A percentile compares a stretch with the other conserved stretches of the same genome.
phyloP scores from a whole-genome alignment of 2,329 filamentous ascomycete genomes.

The Venturia pyrina region DNA sequence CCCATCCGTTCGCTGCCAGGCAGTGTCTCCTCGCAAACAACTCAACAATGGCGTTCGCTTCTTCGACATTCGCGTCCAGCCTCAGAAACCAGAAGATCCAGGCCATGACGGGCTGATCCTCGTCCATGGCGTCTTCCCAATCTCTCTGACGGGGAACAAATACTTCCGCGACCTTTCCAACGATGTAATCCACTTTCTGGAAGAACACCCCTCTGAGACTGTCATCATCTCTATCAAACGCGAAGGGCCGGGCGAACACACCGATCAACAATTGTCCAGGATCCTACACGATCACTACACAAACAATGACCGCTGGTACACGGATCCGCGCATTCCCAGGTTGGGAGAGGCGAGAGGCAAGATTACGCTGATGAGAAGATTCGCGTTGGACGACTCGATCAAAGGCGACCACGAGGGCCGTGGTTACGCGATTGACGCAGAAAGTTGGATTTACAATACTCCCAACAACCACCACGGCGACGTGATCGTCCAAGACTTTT shows the following conservation, averaged over 20 bases:
- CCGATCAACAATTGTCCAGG: constrained; percentile 66
- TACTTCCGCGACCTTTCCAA: constrained; percentile 65
- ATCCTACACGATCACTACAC: constrained; percentile 64
- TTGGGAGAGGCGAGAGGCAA: constrained; percentile 73
- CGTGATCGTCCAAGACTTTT: constrained; percentile 88
- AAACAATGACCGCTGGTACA: constrained; percentile 62
- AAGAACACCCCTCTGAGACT: constrained; percentile 67
- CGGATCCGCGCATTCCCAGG: constrained; percentile 62
- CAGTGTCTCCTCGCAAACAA: constrained; percentile 65
- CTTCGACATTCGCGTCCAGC: constrained; percentile 79
- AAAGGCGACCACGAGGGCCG: constrained; percentile 40
- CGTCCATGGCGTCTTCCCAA: constrained; percentile 83
- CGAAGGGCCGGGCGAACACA: constrained; percentile 73
- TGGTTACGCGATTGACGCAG: constrained; percentile 50
- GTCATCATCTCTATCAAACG: constrained; percentile 83
- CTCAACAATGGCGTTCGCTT: constrained; percentile 87
- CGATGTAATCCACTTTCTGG: constrained; percentile 64
- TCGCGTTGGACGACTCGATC: constrained; percentile 51
- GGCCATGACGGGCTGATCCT: constrained; percentile 62
- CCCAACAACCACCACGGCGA: constrained; percentile 63
- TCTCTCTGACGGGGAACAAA: constrained; percentile 72
- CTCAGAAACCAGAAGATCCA: constrained; percentile 44
- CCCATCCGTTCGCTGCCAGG: constrained; percentile 88
- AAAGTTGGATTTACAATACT: constrained; percentile 79
- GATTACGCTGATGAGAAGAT: constrained; percentile 76